phyloP scores from a whole-genome alignment of 163 green algal species.

The Trebouxiophyceae sp. region DNA sequence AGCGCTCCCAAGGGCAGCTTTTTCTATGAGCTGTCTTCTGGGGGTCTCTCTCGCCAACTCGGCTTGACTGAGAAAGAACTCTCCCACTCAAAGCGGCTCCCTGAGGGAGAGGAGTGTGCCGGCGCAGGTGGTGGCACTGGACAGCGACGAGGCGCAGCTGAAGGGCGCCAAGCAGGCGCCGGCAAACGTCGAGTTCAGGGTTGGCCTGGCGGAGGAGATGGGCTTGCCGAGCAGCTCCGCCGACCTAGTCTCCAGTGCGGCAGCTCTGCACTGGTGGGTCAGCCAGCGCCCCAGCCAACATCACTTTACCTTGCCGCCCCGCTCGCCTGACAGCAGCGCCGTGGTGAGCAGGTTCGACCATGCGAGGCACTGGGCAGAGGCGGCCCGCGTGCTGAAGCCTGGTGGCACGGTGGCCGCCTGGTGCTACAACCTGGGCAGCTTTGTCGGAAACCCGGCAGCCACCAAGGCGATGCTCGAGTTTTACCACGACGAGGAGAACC shows the following conservation, averaged over 20 bases:
- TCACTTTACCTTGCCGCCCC: too few species aligned
- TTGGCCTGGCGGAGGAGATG: conserved; percentile 16
- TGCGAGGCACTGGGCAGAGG: conserved; percentile 24
- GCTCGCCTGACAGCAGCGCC: too few species aligned
- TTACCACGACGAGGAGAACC: conserved; percentile 9
- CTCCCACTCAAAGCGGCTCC: too few species aligned
- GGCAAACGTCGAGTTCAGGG: conserved; percentile 26
- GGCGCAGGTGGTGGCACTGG: conserved; percentile 22
- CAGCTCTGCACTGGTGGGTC: conserved; percentile 37
- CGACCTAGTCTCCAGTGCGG: conserved; percentile 35
- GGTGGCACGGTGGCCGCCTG: conserved; percentile 30
- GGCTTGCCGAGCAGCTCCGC: conserved; percentile 10
- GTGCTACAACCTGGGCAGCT: conserved; percentile 11
- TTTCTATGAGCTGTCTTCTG: too few species aligned
- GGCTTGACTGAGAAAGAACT: too few species aligned
- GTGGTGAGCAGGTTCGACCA: conserved; percentile 33
- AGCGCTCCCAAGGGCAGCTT: too few species aligned
- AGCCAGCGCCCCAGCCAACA: neutral
- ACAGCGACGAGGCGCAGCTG: conserved; percentile 28
- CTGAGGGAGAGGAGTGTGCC: too few species aligned
- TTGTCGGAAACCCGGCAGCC: neutral
- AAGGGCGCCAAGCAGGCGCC: conserved; percentile 9
- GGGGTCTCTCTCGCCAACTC: too few species aligned
- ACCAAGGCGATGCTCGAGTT: conserved; percentile 13
- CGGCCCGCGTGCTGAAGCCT: conserved; percentile 26